phyloP scores from a whole-genome alignment of 495 filamentous ascomycete species.

The Aspergillus ellipticus region DNA sequence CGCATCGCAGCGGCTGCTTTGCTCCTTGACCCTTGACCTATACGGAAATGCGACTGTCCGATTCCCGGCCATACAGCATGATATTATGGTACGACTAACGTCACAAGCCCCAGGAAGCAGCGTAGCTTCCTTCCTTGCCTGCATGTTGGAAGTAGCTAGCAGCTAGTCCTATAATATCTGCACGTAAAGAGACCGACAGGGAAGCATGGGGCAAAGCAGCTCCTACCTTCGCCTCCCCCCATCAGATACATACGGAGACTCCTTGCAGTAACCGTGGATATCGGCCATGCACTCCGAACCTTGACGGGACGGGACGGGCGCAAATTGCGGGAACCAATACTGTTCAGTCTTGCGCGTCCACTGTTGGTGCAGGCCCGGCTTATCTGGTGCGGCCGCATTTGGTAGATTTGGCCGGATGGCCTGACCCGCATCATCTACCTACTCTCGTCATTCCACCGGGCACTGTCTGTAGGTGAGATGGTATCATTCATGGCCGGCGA shows the following conservation, averaged over 20 bases:
- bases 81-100: background rate
- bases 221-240: background rate
- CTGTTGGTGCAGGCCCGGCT: background rate
- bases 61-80: background rate
- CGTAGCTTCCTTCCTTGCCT: background rate
- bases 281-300: conserved; percentile 40
- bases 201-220: background rate
- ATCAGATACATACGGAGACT: conserved; percentile 12
- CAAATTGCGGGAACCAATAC: conserved; percentile 21
- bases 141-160: background rate
- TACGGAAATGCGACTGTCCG: background rate
- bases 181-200: background rate
- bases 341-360: background rate
- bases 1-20: too few relatives aligned
- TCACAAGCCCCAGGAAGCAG: background rate
- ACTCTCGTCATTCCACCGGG: background rate
- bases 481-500: background rate
- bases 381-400: background rate
- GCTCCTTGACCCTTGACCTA: background rate
- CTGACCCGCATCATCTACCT: background rate
- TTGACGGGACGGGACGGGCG: conserved; percentile 46
- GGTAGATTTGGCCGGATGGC: background rate
- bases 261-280: conserved; percentile 40
- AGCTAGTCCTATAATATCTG: background rate
- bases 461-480: background rate